Percentiles rank a stretch among this genome's conserved stretches.
phyloP scores from a whole-genome alignment of 2,329 filamentous ascomycete genomes.

The Xylaria sp. region DNA sequence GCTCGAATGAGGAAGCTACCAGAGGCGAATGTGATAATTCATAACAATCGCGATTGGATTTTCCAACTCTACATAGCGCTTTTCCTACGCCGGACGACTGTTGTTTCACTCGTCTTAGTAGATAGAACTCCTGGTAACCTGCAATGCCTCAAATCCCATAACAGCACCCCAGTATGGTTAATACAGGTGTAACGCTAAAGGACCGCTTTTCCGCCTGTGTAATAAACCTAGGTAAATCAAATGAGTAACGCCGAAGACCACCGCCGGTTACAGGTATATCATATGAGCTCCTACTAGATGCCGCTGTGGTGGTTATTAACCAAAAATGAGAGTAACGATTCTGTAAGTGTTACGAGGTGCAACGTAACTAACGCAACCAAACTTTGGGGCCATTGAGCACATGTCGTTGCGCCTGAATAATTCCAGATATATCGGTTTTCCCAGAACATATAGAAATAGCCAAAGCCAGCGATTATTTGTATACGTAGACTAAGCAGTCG shows the following conservation, averaged over 20 bases:
- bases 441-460: neutral
- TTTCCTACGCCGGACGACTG: neutral
- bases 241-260: neutral
- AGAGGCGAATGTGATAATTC: neutral
- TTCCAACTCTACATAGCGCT: neutral
- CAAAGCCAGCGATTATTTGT: neutral
- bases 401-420: neutral
- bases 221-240: neutral
- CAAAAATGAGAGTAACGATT: neutral
- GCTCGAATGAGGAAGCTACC: neutral
- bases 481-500: neutral
- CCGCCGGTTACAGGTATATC: neutral
- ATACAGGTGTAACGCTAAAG: neutral
- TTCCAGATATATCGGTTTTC: neutral
- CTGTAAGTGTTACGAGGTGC: neutral
- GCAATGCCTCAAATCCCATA: neutral
- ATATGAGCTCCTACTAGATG: neutral
- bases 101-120: neutral
- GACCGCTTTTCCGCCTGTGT: neutral
- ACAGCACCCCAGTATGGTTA: neutral
- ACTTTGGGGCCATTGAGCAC: neutral
- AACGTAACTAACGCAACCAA: neutral
- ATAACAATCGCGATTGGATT: conserved; percentile 6
- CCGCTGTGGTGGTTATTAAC: neutral
- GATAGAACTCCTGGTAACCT: neutral